Evolutionary conservation across 2,329 filamentous ascomycete species (phyloP), one percentile per base, ranked within the genome.

Genomic region (Sclerotinia trifoliorum): DNA sequence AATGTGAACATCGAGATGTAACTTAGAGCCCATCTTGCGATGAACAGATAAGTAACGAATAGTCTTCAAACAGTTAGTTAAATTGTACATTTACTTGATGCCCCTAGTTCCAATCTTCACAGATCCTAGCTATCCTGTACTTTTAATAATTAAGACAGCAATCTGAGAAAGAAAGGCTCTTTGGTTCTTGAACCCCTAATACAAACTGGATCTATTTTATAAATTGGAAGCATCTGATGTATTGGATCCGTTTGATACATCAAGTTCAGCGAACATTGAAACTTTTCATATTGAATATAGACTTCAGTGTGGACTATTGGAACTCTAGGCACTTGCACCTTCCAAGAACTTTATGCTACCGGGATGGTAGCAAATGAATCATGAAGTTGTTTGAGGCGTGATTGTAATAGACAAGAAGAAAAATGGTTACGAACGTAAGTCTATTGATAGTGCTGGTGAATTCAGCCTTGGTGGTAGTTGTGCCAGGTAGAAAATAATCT

Each of bases 41-140:
- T 78, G 77, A 93, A 93, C 8, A 93, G 80, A 67, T 87, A 86
- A 66, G 93, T 84, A 74, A 93, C 87, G 77, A 88, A 91, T 0
- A 93, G 79, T 1, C 85, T 87, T 69, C 13, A 32, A 39, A 49
- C 8, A 35, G 48, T 67, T 19, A 67, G 65, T 54, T n/a, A 6
- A n/a, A 2, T 29, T 32, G 35, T 44, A 32, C 42, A 21, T 63
- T 24, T 39, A 17, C n/a, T 51, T n/a, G 1, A 26, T 39, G 5
- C 11, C 0, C 17, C 15, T 26, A 39, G 13, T 24, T 29, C 5
- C 21, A 39, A 51, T 26, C 10, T 4, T 7, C 46, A 39, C 13
- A 62, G 8, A 5, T 26, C 39, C 1, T 51, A 15, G 29, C 46
- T 39, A 19, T 24, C 7, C 11, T 19, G 46, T 32, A 15, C 46